These are phyloP conservation scores for Elsinoe ampelina DNA, from an alignment of 2,329 filamentous ascomycete species.

Conservation along the genomic window DNA sequence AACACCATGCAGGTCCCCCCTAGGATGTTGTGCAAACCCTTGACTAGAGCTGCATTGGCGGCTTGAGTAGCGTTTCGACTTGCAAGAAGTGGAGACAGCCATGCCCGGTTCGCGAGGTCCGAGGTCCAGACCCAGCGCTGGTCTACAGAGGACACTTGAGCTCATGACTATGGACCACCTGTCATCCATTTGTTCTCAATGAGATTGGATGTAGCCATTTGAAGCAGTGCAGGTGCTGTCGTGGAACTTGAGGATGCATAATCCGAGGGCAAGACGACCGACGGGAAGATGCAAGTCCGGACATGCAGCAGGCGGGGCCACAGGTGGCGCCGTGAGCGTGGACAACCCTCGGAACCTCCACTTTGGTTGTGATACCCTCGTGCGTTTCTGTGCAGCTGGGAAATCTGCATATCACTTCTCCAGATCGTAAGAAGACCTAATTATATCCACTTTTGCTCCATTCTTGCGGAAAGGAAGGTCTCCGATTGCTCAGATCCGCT, in stretches of 20 bases:
- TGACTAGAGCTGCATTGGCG: not conserved
- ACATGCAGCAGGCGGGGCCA: not conserved
- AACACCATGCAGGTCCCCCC: not conserved
- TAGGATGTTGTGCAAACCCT: not conserved
- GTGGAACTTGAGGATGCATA: too few species aligned
- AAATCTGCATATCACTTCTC: too few species aligned
- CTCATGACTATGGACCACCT: not conserved
- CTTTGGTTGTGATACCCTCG: not conserved
- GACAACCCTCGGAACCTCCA: not conserved
- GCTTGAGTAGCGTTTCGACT: not conserved
- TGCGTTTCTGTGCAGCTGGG: too few species aligned
- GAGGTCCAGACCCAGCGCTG: too few species aligned
- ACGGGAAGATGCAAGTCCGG: not conserved
- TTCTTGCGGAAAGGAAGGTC: too few species aligned
- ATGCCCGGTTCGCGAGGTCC: not conserved
- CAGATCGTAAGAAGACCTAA: too few species aligned
- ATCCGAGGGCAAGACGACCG: too few species aligned
- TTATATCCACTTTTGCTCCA: too few species aligned
- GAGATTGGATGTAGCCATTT: not conserved
- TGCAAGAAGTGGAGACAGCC: not conserved
- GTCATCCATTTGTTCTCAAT: not conserved
- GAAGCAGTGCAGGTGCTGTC: too few species aligned
- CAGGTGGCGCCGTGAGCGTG: not conserved
- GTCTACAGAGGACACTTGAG: too few species aligned
- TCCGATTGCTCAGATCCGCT: too few species aligned